These are phyloP conservation scores for Dissophora ornata DNA, from an alignment of 192 early-diverging fungal species.

Conservation along the genomic window DNA sequence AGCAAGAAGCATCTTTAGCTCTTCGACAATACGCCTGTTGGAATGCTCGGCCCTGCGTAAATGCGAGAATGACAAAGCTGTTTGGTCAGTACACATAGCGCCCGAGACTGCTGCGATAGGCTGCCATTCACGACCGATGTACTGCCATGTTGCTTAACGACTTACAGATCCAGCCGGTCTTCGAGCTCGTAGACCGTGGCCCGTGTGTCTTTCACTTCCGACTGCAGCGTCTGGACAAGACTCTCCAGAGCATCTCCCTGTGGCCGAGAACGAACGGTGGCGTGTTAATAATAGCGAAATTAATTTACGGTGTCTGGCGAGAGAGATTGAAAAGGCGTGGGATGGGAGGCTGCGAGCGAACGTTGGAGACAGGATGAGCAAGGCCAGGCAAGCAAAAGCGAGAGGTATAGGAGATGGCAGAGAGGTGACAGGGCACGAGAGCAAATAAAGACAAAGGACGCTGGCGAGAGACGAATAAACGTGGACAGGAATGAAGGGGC, in stretches of 20 bases:
- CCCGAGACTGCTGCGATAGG: too few relatives aligned
- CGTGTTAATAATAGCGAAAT: too few relatives aligned
- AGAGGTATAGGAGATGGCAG: neutral
- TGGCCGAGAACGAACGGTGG: neutral
- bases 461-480: neutral
- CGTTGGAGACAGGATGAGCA: neutral
- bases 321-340: too few relatives aligned
- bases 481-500: neutral
- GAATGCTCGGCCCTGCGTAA: slow-evolving; percentile 39
- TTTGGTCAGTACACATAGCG: too few relatives aligned
- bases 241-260: slow-evolving; percentile 29
- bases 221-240: slow-evolving; percentile 36
- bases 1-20: slow-evolving; percentile 41
- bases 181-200: slow-evolving; percentile 42
- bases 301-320: too few relatives aligned
- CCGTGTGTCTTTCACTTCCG: slow-evolving; percentile 35
- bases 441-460: neutral
- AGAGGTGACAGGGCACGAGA: neutral
- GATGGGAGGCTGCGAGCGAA: neutral
- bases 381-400: neutral
- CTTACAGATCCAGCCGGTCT: slow-evolving; percentile 33
- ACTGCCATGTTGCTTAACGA: neutral
- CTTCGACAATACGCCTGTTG: slow-evolving; percentile 37
- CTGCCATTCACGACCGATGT: neutral
- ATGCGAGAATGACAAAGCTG: too few relatives aligned